phyloP scores from a whole-genome alignment of 805 yeast genomes.

The Kodamaea restingae region DNA sequence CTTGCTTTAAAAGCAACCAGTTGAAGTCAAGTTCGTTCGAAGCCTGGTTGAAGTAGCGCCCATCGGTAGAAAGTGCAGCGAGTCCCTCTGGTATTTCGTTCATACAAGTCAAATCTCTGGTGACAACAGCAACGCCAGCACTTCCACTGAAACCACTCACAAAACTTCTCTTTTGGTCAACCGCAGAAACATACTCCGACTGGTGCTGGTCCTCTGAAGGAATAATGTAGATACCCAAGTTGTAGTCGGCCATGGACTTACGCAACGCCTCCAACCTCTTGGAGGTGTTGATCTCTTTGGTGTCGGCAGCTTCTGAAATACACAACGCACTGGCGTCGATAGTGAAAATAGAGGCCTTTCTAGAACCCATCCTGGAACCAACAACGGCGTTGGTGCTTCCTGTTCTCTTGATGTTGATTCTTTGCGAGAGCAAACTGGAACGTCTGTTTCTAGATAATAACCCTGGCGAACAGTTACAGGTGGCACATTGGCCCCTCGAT shows the following conservation, averaged over 20 bases:
- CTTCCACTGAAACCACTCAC: slow-evolving; percentile 59
- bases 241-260: slow-evolving; percentile 38
- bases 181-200: slow-evolving; percentile 53
- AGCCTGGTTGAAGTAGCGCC: slow-evolving; percentile 59
- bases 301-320: slow-evolving; percentile 26
- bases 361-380: slow-evolving; percentile 27
- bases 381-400: slow-evolving; percentile 16
- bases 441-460: slow-evolving; percentile 63
- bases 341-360: slow-evolving; percentile 41
- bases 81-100: slow-evolving; percentile 51
- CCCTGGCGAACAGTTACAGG: slow-evolving; percentile 86
- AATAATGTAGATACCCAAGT: slow-evolving; percentile 51
- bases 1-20: slow-evolving; percentile 54
- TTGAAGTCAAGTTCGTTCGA: slow-evolving; percentile 55
- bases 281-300: slow-evolving; percentile 52
- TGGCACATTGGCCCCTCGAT: slow-evolving; percentile 50
- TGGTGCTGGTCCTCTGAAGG: slow-evolving; percentile 66
- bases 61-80: slow-evolving; percentile 57
- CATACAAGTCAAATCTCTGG: slow-evolving; percentile 50
- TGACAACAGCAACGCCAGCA: slow-evolving; percentile 57
- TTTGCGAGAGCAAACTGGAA: slow-evolving; percentile 46
- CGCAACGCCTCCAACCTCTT: slow-evolving; percentile 23
- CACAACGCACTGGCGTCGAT: slow-evolving; percentile 41
- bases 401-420: slow-evolving; percentile 24
- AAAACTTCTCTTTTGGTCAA: slow-evolving; percentile 53